These are phyloP conservation scores for Termitomyces sp. DNA, from an alignment of 768 basidiomycete genomes.

Conservation along the genomic window DNA sequence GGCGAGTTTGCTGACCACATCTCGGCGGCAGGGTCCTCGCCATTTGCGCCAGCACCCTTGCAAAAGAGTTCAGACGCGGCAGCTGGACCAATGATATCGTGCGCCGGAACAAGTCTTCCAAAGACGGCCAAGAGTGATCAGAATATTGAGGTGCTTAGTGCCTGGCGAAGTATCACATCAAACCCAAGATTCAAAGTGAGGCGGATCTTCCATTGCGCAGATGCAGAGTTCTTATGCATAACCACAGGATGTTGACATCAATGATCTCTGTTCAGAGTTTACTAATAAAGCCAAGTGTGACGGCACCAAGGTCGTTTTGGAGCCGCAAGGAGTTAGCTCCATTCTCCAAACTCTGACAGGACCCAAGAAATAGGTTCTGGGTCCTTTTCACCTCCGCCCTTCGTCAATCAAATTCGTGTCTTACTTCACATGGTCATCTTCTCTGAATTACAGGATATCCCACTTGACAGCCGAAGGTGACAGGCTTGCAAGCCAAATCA, in stretches of 20 bases:
- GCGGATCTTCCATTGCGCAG: neutral
- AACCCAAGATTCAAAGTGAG: slow-evolving; percentile 73
- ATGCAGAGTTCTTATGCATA: neutral
- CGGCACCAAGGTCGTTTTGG: slow-evolving; percentile 77
- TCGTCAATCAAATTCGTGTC: neutral
- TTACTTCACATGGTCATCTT: neutral
- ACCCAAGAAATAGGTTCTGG: slow-evolving; percentile 12
- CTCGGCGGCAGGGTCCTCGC: slow-evolving; percentile 48
- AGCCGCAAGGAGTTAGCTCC: slow-evolving; percentile 42
- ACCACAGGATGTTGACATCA: slow-evolving; percentile 67
- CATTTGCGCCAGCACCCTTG: slow-evolving; percentile 41
- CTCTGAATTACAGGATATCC: neutral
- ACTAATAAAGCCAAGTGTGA: slow-evolving; percentile 80
- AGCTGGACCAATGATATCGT: slow-evolving; percentile 52
- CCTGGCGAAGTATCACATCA: slow-evolving; percentile 72
- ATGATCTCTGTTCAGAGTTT: slow-evolving; percentile 74
- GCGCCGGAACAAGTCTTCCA: slow-evolving; percentile 64
- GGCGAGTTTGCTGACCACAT: slow-evolving; percentile 48
- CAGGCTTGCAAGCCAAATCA: neutral
- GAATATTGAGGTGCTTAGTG: slow-evolving; percentile 73
- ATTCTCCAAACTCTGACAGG: slow-evolving; percentile 38
- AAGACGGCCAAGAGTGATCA: slow-evolving; percentile 61
- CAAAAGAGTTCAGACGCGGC: slow-evolving; percentile 39
- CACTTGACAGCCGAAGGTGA: neutral
- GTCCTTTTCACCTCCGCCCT: neutral